Conservation (phyloP, 805 yeast genomes). For the Myxozyma vanderwaltii region DNA sequence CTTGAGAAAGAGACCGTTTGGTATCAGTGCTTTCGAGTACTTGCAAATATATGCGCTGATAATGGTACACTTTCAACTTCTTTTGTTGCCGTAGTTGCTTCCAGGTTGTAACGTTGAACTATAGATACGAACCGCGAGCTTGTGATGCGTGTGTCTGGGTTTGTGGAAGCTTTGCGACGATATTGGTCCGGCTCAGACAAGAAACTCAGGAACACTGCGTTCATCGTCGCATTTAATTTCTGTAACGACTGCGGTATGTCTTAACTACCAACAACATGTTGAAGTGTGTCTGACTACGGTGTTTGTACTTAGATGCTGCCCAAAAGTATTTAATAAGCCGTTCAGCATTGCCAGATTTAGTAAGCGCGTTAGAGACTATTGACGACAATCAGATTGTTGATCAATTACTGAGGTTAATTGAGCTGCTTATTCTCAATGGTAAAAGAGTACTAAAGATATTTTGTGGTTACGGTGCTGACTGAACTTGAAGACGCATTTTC, state of each 20-base stretch:
- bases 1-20: neutral
- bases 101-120: neutral
- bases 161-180: neutral
- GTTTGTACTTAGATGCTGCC: slow-evolving; percentile 1
- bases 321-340: neutral
- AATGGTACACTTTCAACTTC: too few relatives aligned
- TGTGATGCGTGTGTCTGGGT: neutral
- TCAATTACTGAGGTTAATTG: neutral
- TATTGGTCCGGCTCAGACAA: neutral
- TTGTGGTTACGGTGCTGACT: too few relatives aligned
- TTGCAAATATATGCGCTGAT: slow-evolving; percentile 20
- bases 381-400: neutral
- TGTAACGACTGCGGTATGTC: slow-evolving; percentile 13
- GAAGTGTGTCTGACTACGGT: too few relatives aligned
- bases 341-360: neutral
- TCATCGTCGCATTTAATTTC: slow-evolving; percentile 17
- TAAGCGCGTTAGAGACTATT: neutral
- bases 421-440: slow-evolving; percentile 10
- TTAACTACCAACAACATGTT: neutral
- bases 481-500: slow-evolving; percentile 7
- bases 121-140: slow-evolving; percentile 1
- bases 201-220: slow-evolving; percentile 3
- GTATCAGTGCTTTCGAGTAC: slow-evolving; percentile 19
- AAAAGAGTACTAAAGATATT: neutral
- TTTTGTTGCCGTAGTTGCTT: too few relatives aligned